These are phyloP conservation scores for Clitopilus hobsonii DNA, from an alignment of 768 basidiomycete genomes.

Conservation along the genomic window DNA sequence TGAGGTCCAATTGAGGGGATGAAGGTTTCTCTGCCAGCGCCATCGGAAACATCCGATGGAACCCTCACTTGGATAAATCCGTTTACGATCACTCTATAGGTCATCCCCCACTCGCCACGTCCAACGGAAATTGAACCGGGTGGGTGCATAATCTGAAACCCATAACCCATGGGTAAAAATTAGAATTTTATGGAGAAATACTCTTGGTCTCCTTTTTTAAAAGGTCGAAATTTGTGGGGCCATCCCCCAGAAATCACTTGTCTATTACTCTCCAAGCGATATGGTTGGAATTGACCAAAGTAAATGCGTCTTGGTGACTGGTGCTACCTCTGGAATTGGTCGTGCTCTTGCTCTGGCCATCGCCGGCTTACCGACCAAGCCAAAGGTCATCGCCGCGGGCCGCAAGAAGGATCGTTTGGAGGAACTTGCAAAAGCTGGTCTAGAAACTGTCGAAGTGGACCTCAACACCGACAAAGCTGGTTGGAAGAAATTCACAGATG, in stretches of 20 bases:
- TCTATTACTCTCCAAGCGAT: neutral
- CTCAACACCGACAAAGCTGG: constrained; percentile 30
- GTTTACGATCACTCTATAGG: neutral
- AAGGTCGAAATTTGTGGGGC: too few relatives aligned
- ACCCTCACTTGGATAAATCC: neutral
- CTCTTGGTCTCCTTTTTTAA: too few relatives aligned
- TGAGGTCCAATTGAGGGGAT: neutral
- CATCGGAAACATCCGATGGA: constrained; percentile 1
- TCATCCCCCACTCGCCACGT: neutral
- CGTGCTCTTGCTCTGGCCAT: constrained; percentile 49
- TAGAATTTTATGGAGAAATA: too few relatives aligned
- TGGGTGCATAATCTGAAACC: neutral
- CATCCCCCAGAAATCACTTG: too few relatives aligned
- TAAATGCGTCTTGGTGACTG: constrained; percentile 18
- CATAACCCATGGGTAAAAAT: neutral
- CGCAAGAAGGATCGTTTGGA: constrained; percentile 50
- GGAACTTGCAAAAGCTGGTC: constrained; percentile 34
- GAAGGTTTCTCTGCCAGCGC: neutral
- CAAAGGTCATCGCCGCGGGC: constrained; percentile 46
- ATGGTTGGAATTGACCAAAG: constrained; percentile 11
- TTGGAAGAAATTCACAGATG: constrained; percentile 36
- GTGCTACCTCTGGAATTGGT: constrained; percentile 23
- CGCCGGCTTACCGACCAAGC: constrained; percentile 39
- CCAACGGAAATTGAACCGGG: neutral
- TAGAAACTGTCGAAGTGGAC: constrained; percentile 41